Conservation (phyloP, 768 basidiomycete species). For the Daedaleopsis nitida region DNA sequence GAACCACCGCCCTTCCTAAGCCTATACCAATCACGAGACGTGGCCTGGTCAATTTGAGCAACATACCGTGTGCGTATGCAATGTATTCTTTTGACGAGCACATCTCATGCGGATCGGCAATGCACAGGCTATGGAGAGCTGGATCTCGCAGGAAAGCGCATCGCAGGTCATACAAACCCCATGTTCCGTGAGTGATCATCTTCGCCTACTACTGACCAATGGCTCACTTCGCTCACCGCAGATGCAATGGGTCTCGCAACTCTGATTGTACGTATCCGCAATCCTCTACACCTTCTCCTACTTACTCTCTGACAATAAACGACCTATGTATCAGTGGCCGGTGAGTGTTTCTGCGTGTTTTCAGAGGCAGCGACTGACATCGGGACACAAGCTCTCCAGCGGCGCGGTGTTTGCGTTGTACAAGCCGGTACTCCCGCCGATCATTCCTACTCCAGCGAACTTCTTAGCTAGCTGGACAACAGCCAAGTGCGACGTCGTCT, state of each 20-base stretch:
- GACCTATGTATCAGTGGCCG: conserved; percentile 1
- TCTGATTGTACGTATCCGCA: background rate
- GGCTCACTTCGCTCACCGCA: background rate
- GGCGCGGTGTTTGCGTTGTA: conserved; percentile 13
- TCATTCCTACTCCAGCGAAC: conserved; percentile 12
- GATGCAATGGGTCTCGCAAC: conserved; percentile 16
- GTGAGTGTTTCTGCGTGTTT: background rate
- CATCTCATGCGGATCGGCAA: background rate
- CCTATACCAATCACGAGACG: conserved; percentile 23
- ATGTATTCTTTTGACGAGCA: conserved; percentile 2
- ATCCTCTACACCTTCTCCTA: background rate
- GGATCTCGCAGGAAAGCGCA: conserved; percentile 19
- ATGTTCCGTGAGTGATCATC: conserved; percentile 25
- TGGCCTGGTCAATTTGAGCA: conserved; percentile 18
- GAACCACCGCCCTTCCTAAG: conserved; percentile 35
- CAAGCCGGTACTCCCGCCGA: conserved; percentile 9
- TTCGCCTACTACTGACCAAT: background rate
- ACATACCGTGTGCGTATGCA: conserved; percentile 12
- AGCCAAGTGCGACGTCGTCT: conserved; percentile 10
- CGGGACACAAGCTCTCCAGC: background rate
- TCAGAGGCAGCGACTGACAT: conserved; percentile 1
- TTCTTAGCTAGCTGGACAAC: conserved; percentile 9
- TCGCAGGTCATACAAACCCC: conserved; percentile 24
- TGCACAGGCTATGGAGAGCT: conserved; percentile 16
- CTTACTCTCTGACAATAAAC: background rate